Evolutionary conservation across 495 filamentous ascomycete genomes (phyloP), one percentile per base, ranked within the genome.

Genomic region (Penicillium cataractarum): DNA sequence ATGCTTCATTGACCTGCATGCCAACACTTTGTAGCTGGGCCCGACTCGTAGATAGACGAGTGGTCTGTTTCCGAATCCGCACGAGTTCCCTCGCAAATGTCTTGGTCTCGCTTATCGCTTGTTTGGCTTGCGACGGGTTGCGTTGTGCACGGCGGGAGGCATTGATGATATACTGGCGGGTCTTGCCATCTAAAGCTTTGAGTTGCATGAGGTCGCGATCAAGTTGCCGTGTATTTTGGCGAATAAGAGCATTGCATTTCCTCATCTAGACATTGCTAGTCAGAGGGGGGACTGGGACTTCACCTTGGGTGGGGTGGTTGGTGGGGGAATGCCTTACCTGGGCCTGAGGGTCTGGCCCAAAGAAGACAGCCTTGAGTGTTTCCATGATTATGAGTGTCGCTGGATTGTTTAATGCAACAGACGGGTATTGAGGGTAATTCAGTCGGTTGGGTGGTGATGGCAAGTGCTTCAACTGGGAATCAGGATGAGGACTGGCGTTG

Each of bases 1-100:
- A 99, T 2, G 96, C 94, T 77, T 98, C 94, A 69, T 91, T 92
- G 64, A 99, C 96, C 76, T 98, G 96, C 96, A 97, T 97, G 67
- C 93, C 88, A 58, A 99, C 96, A 72, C 89, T 92, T 76, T 90
- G 88, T 19, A 99, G 84, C 78, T 97, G 95, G 6, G 95, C 96
- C 70, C 93, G 93, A 62, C 86, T 89, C 2, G 96, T 98, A 35
- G 85, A 79, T 21, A 99, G 81, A 21, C 95, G 88, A 24, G 81
- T 74, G 10, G 81, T 82, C 58, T 92, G 88, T 65, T 89, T 90
- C 52, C 95, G 90, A 63, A 90, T 86, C 33, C 91, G 87, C 57
- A 99, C 84, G 49, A 99, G 84, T 74, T 96, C 94, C 63, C 89
- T 83, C 21, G 96, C 95, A 72, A 96, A 96, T 42, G 87, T 88